Evolutionary conservation across 2,329 filamentous ascomycete genomes (phyloP).

Genomic region (Cladosporium halotolerans): DNA sequence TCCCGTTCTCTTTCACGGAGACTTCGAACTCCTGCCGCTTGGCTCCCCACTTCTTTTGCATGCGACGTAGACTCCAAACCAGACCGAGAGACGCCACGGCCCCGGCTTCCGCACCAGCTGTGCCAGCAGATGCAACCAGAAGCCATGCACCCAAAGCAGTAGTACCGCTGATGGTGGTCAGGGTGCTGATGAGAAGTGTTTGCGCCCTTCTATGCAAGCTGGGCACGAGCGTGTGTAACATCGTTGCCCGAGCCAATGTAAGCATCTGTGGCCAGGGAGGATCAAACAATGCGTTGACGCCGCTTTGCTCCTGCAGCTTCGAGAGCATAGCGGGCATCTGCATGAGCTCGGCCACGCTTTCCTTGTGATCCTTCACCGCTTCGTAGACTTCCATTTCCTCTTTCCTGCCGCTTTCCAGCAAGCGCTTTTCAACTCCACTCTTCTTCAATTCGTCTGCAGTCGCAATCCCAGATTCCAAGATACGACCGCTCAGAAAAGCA

Average conservation of each 20-base stretch:
- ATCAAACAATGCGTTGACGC: constrained; percentile 28
- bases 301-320: constrained; percentile 21
- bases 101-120: constrained; percentile 52
- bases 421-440: neutral
- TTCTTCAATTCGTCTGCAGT: constrained; percentile 21
- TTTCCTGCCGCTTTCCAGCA: constrained; percentile 10
- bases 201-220: constrained; percentile 42
- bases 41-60: constrained; percentile 54
- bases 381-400: constrained; percentile 12
- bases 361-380: constrained; percentile 11
- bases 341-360: constrained; percentile 26
- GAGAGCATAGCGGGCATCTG: constrained; percentile 23
- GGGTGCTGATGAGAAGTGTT: constrained; percentile 59
- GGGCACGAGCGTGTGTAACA: constrained; percentile 37
- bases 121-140: constrained; percentile 47
- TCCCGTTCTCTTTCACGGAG: constrained; percentile 51
- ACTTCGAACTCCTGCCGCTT: constrained; percentile 48
- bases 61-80: constrained; percentile 50
- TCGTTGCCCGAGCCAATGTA: constrained; percentile 55
- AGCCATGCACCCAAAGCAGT: constrained; percentile 51
- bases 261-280: constrained; percentile 70
- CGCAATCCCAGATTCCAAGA: constrained; percentile 57
- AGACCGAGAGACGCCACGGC: constrained; percentile 54
- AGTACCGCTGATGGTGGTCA: constrained; percentile 59
- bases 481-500: constrained; percentile 75